These are phyloP conservation scores for Russula dissimulans DNA, from an alignment of 768 basidiomycete genomes.

Conservation along the genomic window DNA sequence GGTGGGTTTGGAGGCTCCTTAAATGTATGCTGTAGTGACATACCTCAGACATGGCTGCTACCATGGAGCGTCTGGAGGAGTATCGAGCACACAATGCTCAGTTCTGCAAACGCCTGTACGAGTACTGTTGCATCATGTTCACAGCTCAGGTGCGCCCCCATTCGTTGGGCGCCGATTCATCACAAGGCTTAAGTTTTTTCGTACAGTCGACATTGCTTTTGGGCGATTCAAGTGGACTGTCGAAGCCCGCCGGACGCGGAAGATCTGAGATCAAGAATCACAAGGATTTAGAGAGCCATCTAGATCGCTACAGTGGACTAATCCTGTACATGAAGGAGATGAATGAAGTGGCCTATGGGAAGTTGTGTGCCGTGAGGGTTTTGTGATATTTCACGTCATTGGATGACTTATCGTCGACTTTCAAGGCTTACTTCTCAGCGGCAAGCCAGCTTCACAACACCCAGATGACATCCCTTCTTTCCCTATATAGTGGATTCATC, in stretches of 20 bases:
- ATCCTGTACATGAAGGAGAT: constrained; percentile 94
- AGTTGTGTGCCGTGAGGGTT: constrained; percentile 73
- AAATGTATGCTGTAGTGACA: background rate
- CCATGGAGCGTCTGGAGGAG: constrained; percentile 86
- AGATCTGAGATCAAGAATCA: constrained; percentile 52
- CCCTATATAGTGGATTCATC: constrained; percentile 46
- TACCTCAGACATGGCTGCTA: constrained; percentile 83
- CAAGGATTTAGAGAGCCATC: constrained; percentile 65
- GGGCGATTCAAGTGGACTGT: constrained; percentile 51
- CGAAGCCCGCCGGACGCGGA: constrained; percentile 33
- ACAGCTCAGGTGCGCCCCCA: constrained; percentile 61
- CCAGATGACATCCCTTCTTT: constrained; percentile 70
- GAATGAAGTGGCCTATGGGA: constrained; percentile 82
- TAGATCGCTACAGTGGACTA: constrained; percentile 82
- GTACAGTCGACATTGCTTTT: constrained; percentile 58
- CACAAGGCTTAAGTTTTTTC: background rate
- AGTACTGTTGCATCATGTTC: constrained; percentile 88
- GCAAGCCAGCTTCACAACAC: constrained; percentile 71
- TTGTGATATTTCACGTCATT: background rate
- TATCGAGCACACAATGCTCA: constrained; percentile 84
- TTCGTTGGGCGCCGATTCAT: background rate
- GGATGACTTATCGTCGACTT: background rate
- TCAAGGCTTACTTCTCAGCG: constrained; percentile 83
- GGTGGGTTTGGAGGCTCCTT: constrained; percentile 37
- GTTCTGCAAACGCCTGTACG: constrained; percentile 86